Evolutionary conservation across 2,329 filamentous ascomycete species (phyloP), one percentile per base, ranked within the genome.

Genomic region (Stachybotrys elegans): DNA sequence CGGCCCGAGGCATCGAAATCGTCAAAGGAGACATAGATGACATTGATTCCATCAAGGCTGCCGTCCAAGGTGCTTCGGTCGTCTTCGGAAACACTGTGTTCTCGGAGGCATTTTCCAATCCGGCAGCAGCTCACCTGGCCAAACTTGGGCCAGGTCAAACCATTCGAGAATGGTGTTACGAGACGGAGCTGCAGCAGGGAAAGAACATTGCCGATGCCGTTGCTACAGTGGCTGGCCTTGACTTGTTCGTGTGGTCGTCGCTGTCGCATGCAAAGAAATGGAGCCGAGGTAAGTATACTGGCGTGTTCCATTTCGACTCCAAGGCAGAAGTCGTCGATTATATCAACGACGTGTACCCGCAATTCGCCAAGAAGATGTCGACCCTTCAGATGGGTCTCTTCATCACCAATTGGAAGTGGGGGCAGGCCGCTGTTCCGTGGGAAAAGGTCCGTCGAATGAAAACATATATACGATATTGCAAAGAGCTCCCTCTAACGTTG

Each of bases 291-390:
- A 68, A 69, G 47, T 71, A 71, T 43, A 61, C 44, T 3, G 52
- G 57, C 13, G 63, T 70, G 1, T 63, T 65, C 39, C 67, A 73
- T 49, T 71, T 69, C 44, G 65, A 71, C 32, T 53, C 58, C 12
- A 73, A 73, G 48, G 68, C 64, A 5, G 52, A 53, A 1, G 60
- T 56, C 5, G 57, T 51, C 3, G 50, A 56, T 3, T 69, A 69
- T 38, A 49, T 29, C 0, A 44, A 41, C 5, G 29, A 44, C 5
- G 45, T 14, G 1, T 42, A 55, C 1, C 54, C 54, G 2, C 45
- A 43, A 5, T 45, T 58, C 1, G 54, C 48, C 54, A 31, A 39
- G 16, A 57, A 54, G 44, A 57, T 54, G 3, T 57, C 53, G 19
- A 38, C 49, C 2, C 48, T 46, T 3, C 47, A 53, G 14, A 44